Evolutionary conservation across 2,329 filamentous ascomycete species (phyloP).

Genomic region (Botrytis deweyae): DNA sequence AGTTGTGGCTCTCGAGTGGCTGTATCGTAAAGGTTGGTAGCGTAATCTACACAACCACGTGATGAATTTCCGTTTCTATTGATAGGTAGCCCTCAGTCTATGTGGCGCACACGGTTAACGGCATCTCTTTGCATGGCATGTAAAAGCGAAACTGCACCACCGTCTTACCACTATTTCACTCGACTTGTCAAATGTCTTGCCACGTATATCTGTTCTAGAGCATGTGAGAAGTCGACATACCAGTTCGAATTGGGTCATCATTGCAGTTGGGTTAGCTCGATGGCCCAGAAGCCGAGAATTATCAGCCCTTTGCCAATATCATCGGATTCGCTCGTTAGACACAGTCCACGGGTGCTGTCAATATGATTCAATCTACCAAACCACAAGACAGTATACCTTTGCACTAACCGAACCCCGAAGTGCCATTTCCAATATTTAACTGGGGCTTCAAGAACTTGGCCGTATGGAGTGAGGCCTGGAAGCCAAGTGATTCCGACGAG

Average conservation of each 20-base stretch:
- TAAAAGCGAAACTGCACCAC: not conserved
- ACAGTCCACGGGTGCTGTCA: no score
- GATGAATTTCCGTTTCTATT: not conserved
- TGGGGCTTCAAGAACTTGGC: not conserved
- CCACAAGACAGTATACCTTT: not conserved
- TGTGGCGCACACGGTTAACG: not conserved
- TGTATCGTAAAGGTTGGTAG: not conserved
- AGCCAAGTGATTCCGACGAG: not conserved
- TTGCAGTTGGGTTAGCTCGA: not conserved
- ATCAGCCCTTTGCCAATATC: not conserved
- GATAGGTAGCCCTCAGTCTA: not conserved
- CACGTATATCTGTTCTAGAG: slow-evolving; percentile 22
- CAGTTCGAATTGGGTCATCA: slow-evolving; percentile 1
- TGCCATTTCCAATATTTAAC: not conserved
- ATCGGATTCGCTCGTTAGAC: not conserved
- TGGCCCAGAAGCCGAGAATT: not conserved
- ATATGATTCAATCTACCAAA: not conserved
- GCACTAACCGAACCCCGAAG: not conserved
- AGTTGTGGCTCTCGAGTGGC: not conserved
- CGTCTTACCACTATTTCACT: slow-evolving; percentile 1
- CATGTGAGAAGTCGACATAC: not conserved
- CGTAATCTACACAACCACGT: not conserved
- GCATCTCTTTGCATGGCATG: not conserved
- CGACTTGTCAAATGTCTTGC: slow-evolving; percentile 19
- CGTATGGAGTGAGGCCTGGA: not conserved